Conservation (phyloP, 1,139 yeast genomes). For the Protomyces pachydermus region DNA sequence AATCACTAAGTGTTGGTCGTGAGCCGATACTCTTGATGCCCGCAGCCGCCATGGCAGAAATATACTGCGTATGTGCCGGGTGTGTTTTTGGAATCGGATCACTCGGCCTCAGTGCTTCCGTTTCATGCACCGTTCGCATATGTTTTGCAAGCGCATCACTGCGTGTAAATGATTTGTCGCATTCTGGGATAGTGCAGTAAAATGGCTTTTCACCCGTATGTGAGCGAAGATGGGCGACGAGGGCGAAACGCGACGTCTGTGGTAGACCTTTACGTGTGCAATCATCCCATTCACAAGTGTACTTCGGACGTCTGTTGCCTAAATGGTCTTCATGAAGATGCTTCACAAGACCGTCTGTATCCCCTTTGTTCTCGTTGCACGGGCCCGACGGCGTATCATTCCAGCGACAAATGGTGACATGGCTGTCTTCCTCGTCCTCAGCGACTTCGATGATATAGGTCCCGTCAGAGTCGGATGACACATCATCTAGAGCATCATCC, state of each 20-base stretch:
- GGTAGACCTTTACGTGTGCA: slow-evolving; percentile 53
- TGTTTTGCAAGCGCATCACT: slow-evolving; percentile 63
- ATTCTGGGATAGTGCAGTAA: slow-evolving; percentile 65
- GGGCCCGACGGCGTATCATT: slow-evolving; percentile 5
- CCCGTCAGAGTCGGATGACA: not conserved
- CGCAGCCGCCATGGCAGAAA: slow-evolving; percentile 27
- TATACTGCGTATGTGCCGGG: slow-evolving; percentile 28
- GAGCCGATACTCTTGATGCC: not conserved
- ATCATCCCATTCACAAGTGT: slow-evolving; percentile 59
- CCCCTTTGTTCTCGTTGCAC: not conserved
- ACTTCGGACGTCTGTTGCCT: slow-evolving; percentile 43
- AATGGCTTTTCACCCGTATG: slow-evolving; percentile 68
- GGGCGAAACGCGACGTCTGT: slow-evolving; percentile 57
- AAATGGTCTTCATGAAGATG: slow-evolving; percentile 39
- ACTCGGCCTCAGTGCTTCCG: slow-evolving; percentile 35
- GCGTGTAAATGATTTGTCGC: slow-evolving; percentile 56
- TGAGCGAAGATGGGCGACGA: slow-evolving; percentile 57
- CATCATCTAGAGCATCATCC: not conserved
- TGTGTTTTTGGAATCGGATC: slow-evolving; percentile 30
- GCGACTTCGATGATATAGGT: not conserved
- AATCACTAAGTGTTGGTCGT: not conserved
- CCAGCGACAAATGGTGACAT: slow-evolving; percentile 20
- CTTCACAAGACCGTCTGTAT: slow-evolving; percentile 13
- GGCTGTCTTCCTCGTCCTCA: slow-evolving; percentile 19
- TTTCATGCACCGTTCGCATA: slow-evolving; percentile 57